Percentiles rank a stretch among this genome's conserved stretches.
Conservation (phyloP, 331 rosid genomes). For the Prunus yedoensis region DNA sequence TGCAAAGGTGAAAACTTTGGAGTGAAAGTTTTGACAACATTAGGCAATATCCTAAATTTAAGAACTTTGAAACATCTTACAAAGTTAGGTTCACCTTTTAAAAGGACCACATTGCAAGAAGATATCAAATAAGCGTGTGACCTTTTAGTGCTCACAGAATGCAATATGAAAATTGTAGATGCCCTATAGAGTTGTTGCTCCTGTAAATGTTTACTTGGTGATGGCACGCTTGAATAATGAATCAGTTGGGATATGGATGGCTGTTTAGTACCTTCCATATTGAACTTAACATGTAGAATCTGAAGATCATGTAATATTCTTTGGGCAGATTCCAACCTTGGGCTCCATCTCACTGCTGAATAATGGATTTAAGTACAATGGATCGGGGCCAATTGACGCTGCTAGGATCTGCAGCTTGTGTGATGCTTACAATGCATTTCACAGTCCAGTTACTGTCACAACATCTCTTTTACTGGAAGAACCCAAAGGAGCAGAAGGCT, state of each 20-base stretch:
- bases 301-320: constrained; percentile 8
- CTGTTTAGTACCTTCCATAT: neutral
- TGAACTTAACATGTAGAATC: constrained; percentile 5
- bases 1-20: neutral
- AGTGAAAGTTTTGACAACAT: neutral
- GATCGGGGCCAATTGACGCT: constrained; percentile 60
- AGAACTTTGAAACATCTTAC: neutral
- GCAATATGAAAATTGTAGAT: neutral
- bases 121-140: neutral
- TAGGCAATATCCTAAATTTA: neutral
- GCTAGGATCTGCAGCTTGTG: constrained; percentile 71
- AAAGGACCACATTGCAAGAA: neutral
- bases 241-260: neutral
- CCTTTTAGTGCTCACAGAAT: neutral
- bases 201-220: neutral
- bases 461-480: constrained; percentile 96
- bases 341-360: constrained; percentile 21
- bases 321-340: constrained; percentile 34
- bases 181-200: neutral
- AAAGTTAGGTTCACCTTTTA: neutral
- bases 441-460: constrained; percentile 77
- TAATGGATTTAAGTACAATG: constrained; percentile 67
- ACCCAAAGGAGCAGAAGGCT: constrained; percentile 91
- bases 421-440: constrained; percentile 86
- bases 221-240: neutral